Evolutionary conservation across 192 early-diverging fungal species (phyloP).

Genomic region (Diversispora epigaea): DNA sequence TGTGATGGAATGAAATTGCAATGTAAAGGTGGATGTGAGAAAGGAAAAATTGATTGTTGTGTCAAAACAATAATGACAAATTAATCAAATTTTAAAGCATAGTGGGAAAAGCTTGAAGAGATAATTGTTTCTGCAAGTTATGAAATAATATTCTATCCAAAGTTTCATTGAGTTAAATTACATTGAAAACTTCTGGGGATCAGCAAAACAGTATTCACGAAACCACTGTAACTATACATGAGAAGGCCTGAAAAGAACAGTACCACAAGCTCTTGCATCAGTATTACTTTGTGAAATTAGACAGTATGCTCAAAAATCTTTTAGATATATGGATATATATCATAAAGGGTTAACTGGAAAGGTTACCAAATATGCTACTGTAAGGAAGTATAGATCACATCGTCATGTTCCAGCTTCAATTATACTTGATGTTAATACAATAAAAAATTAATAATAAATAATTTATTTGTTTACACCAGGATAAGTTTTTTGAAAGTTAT

Average conservation of each 20-base stretch:
- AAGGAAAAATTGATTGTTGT: slow-evolving; percentile 23
- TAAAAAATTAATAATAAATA: too few species aligned
- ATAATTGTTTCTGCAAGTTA: slow-evolving; percentile 29
- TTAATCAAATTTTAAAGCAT: slow-evolving; percentile 28
- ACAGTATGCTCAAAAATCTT: too few species aligned
- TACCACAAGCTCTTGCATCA: slow-evolving; percentile 1
- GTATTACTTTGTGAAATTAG: slow-evolving; percentile 8
- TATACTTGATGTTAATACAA: too few species aligned
- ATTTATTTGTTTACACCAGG: too few species aligned
- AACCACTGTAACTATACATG: slow-evolving; percentile 1
- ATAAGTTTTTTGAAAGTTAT: too few species aligned
- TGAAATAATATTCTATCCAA: slow-evolving; percentile 34
- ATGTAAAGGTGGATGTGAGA: slow-evolving; percentile 2
- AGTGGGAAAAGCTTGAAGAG: background rate
- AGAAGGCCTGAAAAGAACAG: background rate
- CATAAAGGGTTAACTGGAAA: too few species aligned
- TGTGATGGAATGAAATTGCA: background rate
- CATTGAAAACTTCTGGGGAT: slow-evolving; percentile 37
- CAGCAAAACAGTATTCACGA: slow-evolving; percentile 32
- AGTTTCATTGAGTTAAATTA: slow-evolving; percentile 39
- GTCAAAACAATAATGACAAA: slow-evolving; percentile 19
- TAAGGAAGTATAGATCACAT: too few species aligned
- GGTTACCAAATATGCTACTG: too few species aligned
- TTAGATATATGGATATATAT: too few species aligned
- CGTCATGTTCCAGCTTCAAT: too few species aligned